Evolutionary conservation across 495 filamentous ascomycete genomes (phyloP).

Genomic region (Daldinia decipiens): DNA sequence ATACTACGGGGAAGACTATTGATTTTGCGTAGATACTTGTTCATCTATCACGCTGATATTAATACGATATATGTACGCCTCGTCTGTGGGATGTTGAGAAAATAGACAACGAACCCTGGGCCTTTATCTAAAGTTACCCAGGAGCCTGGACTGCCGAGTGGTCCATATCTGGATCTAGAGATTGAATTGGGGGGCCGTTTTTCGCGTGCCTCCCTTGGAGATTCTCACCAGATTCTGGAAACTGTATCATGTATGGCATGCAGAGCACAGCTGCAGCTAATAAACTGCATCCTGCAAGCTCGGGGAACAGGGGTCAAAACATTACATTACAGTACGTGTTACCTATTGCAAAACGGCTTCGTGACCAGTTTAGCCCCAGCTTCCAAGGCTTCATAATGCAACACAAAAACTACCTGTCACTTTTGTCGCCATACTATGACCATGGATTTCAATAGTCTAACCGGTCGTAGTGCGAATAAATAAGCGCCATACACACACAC

Average conservation of each 20-base stretch:
- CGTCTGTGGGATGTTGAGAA: slow-evolving; percentile 18
- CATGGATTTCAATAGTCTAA: slow-evolving; percentile 19
- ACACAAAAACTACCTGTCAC: slow-evolving; percentile 41
- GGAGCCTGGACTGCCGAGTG: slow-evolving; percentile 44
- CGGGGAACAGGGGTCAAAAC: slow-evolving; percentile 42
- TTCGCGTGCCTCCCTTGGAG: slow-evolving; percentile 41
- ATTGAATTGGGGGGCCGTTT: slow-evolving; percentile 37
- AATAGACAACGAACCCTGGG: slow-evolving; percentile 26
- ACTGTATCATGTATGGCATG: slow-evolving; percentile 44
- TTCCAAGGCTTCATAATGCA: slow-evolving; percentile 30
- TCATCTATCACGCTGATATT: background rate
- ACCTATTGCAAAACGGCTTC: slow-evolving; percentile 33
- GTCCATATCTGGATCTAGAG: slow-evolving; percentile 47
- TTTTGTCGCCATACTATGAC: slow-evolving; percentile 18
- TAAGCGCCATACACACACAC: slow-evolving; percentile 12
- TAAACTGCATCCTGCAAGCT: slow-evolving; percentile 41
- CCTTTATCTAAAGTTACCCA: slow-evolving; percentile 38
- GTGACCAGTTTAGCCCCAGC: slow-evolving; percentile 30
- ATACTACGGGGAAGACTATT: background rate
- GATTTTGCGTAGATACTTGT: background rate
- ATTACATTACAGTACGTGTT: slow-evolving; percentile 28
- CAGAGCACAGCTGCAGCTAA: slow-evolving; percentile 46
- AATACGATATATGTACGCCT: slow-evolving; percentile 19
- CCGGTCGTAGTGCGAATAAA: slow-evolving; percentile 30
- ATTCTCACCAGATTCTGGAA: slow-evolving; percentile 42